Evolutionary conservation across 1,284 basidiomycete species (phyloP), one percentile per base, ranked within the genome.

Genomic region (Phellinidium pouzarii): DNA sequence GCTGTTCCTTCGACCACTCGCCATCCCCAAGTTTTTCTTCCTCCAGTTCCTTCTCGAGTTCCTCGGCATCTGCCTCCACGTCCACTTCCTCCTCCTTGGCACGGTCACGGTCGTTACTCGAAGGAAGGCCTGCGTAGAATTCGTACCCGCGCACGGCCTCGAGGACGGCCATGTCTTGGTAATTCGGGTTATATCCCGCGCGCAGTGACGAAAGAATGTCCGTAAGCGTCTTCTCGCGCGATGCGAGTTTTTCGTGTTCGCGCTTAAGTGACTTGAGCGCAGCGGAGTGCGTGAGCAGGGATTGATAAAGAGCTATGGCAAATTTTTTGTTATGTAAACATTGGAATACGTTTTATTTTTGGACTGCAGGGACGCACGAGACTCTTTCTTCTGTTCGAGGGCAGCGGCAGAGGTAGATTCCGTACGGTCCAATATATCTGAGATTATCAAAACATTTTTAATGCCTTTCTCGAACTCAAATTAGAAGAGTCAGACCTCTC

Each of bases 121-220:
- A 82, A 1, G 80, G 80, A 12, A 87, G 68, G 1, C 82, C 83
- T 12, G 82, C 81, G n/a, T 85, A 80, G 53, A 85, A 81, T 64
- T 92, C 89, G 83, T 91, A 98, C 9, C 93, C 94, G 43, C 93
- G 84, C 5, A 97, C 94, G 14, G 95, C 94, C 60, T 94, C 94
- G 40, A 97, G 82, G 54, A 98, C 95, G 7, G 92, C 94, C 95
- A 99, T 98, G 65, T 99, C 95, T 67, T 95, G 91, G 67, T 97
- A 97, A 69, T 99, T 99, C 20, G 95, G 95, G 68, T 99, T 99
- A 73, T 97, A 98, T 0, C 87, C 86, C 7, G 79, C 78, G 9
- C 90, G 81, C 2, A 99, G 78, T 34, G 85, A 76, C 54, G 85
- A 79, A 12, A 99, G 77, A 48, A 98, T 87, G n/a, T 84, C 79